A percentile compares a stretch with the other conserved stretches of the same genome.
These are phyloP conservation scores for Nitzschia sp. DNA, from an alignment of 108 stramenopile genomes.

Conservation along the genomic window DNA sequence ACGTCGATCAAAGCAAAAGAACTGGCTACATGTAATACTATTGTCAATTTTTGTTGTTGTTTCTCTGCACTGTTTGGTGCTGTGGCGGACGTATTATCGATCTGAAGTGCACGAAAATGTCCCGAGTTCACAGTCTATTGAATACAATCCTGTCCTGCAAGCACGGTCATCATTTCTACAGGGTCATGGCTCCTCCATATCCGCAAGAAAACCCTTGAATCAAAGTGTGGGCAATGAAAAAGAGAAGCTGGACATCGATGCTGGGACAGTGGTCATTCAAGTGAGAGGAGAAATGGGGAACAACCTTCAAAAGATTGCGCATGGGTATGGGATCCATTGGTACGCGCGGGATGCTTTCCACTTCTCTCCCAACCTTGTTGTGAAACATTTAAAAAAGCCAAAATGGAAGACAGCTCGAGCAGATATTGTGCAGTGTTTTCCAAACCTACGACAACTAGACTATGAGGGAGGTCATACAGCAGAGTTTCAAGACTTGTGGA, in stretches of 20 bases:
- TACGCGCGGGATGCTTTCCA: slow-evolving; percentile 23
- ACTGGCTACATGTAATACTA: too few species aligned
- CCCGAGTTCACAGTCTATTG: too few species aligned
- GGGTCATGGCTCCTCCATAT: too few species aligned
- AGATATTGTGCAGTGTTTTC: slow-evolving; percentile 40
- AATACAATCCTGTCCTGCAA: too few species aligned
- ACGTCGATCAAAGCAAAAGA: too few species aligned
- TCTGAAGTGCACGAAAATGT: too few species aligned
- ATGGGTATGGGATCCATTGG: slow-evolving; percentile 28
- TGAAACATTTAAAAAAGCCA: slow-evolving; percentile 20
- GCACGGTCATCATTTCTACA: too few species aligned
- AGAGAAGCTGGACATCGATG: not conserved
- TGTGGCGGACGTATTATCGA: too few species aligned
- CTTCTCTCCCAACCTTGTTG: slow-evolving; percentile 16
- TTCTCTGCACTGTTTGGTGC: too few species aligned
- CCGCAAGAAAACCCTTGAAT: too few species aligned
- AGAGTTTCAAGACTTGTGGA: slow-evolving; percentile 18
- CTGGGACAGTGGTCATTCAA: slow-evolving; percentile 38
- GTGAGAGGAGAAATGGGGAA: slow-evolving; percentile 58
- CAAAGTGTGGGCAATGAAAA: too few species aligned
- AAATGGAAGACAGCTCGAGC: slow-evolving; percentile 31
- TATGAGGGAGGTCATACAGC: slow-evolving; percentile 16
- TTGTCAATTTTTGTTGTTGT: too few species aligned
- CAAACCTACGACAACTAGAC: slow-evolving; percentile 24
- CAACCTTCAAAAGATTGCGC: slow-evolving; percentile 34